A percentile compares a stretch with the other conserved stretches of the same genome.
phyloP scores from a whole-genome alignment of 2,329 filamentous ascomycete species.

The Botrytis deweyae region DNA sequence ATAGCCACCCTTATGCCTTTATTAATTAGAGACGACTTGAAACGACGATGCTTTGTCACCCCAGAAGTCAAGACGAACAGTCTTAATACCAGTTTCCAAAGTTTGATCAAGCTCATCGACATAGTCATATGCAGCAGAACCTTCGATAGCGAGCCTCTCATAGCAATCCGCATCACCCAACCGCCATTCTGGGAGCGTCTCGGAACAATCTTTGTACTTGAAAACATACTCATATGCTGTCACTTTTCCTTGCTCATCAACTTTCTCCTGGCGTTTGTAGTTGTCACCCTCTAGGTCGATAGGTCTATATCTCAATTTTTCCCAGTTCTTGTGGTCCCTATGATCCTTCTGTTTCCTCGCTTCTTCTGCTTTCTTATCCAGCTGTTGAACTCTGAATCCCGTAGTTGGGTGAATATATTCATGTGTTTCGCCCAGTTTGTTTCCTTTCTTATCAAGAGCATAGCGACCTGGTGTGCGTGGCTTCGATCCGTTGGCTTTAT shows the following conservation, averaged over 20 bases:
- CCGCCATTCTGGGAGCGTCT: not conserved
- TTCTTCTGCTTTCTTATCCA: not conserved
- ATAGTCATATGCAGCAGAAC: not conserved
- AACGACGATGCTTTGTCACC: not conserved
- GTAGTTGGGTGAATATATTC: slow-evolving; percentile 7
- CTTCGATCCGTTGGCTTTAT: not conserved
- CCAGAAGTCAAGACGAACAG: not conserved
- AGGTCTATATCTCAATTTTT: not conserved
- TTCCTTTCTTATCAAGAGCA: not conserved
- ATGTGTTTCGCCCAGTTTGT: not conserved
- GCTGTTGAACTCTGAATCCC: not conserved
- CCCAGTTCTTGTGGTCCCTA: not conserved
- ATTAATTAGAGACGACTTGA: not conserved
- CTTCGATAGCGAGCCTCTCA: not conserved
- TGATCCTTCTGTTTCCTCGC: not conserved
- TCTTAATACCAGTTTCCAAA: not conserved
- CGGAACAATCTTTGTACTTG: not conserved
- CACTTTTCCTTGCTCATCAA: not conserved
- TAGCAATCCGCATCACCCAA: not conserved
- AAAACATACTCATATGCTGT: not conserved
- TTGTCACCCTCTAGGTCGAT: not conserved
- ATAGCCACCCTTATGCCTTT: not conserved
- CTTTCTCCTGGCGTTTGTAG: not conserved
- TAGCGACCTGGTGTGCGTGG: slow-evolving; percentile 8
- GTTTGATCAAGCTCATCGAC: slow-evolving; percentile 6